Conservation (phyloP, 192 early-diverging fungal genomes). For the Coemansia sp. region DNA sequence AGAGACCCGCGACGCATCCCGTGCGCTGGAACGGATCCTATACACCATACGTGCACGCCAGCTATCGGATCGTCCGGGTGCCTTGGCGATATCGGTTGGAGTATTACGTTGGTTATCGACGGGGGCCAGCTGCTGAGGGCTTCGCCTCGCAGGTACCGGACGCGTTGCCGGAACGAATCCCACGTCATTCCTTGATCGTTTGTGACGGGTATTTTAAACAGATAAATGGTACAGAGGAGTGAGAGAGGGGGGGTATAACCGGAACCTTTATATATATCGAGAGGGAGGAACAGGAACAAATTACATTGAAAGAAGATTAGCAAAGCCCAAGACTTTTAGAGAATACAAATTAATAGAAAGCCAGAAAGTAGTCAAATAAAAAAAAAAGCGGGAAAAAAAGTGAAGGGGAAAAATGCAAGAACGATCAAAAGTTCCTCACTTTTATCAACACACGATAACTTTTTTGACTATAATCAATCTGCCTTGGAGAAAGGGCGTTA, state of each 20-base stretch:
- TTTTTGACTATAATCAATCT: too few species aligned
- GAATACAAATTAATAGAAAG: too few species aligned
- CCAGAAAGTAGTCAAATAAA: not conserved
- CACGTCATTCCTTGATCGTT: constrained; percentile 11
- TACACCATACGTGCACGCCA: constrained; percentile 21
- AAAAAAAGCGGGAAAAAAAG: not conserved
- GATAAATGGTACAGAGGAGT: constrained; percentile 2
- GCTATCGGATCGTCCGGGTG: not conserved
- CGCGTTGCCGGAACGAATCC: constrained; percentile 25
- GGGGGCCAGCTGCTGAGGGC: constrained; percentile 18
- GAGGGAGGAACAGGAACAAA: not conserved
- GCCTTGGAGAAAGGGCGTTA: too few species aligned
- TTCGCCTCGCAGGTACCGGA: constrained; percentile 25
- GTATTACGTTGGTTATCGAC: constrained; percentile 2
- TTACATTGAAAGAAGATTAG: not conserved
- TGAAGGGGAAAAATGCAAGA: not conserved
- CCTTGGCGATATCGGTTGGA: constrained; percentile 1
- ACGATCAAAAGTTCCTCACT: not conserved
- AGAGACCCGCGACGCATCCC: constrained; percentile 13
- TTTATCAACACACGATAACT: too few species aligned
- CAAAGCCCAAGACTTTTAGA: not conserved
- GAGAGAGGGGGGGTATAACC: too few species aligned
- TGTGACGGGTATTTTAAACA: not conserved
- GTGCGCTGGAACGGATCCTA: constrained; percentile 7
- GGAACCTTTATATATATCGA: too few species aligned